These are phyloP conservation scores for Metschnikowia cerradonensis DNA, from an alignment of 805 yeast species.

Conservation along the genomic window DNA sequence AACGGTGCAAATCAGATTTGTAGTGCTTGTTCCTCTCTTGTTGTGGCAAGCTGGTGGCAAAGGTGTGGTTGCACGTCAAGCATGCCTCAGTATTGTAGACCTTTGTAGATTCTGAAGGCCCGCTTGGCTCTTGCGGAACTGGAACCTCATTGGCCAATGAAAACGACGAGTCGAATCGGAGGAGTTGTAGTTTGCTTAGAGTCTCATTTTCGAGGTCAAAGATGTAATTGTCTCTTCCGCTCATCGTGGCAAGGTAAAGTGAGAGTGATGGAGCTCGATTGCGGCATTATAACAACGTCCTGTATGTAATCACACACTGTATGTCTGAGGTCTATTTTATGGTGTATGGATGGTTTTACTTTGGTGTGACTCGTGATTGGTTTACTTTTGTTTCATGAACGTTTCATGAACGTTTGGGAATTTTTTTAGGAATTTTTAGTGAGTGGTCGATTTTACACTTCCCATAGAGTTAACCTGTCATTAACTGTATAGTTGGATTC, in stretches of 20 bases:
- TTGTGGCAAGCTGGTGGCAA: constrained; percentile 7
- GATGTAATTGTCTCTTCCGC: constrained; percentile 8
- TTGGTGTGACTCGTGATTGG: not conserved
- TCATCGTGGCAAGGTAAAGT: constrained; percentile 3
- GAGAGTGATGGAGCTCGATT: not conserved
- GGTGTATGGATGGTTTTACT: not conserved
- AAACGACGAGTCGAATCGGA: constrained; percentile 13
- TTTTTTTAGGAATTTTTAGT: too few relatives aligned
- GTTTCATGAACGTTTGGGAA: not conserved
- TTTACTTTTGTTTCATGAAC: not conserved
- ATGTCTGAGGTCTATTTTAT: not conserved
- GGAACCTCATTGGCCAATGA: not conserved
- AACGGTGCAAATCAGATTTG: constrained; percentile 55
- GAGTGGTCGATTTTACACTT: too few relatives aligned
- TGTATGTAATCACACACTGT: not conserved
- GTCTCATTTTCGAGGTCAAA: constrained; percentile 6
- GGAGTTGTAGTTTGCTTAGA: constrained; percentile 9
- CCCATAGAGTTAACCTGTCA: too few relatives aligned
- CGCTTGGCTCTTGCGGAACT: not conserved
- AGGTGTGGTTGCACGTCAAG: constrained; percentile 16
- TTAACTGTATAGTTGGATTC: too few relatives aligned
- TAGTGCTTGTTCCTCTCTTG: constrained; percentile 40
- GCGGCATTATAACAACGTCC: not conserved
- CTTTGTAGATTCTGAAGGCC: constrained; percentile 5
- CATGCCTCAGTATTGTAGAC: constrained; percentile 15